A percentile compares a stretch with the other conserved stretches of the same genome.
Evolutionary conservation across 306 rosid species (phyloP).

Genomic region (Lotus japonicus): DNA sequence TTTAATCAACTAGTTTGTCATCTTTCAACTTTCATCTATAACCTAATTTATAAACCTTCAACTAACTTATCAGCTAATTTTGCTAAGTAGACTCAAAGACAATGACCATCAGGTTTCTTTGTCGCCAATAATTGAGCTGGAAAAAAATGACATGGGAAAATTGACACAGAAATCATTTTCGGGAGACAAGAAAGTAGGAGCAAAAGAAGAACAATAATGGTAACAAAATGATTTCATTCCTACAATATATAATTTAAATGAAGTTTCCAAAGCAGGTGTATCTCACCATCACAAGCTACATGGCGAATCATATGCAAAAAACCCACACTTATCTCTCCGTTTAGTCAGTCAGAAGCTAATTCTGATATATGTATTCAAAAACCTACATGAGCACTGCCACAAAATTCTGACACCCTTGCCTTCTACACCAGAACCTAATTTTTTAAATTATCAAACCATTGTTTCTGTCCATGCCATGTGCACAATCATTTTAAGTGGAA

Average conservation of each 20-base stretch:
- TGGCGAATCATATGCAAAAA: slow-evolving; percentile 1
- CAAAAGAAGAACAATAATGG: no score
- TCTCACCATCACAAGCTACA: slow-evolving; percentile 10
- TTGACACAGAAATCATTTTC: no score
- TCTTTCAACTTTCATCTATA: no score
- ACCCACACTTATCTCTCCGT: neutral
- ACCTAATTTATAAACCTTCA: no score
- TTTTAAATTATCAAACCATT: neutral
- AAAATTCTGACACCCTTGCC: slow-evolving; percentile 15
- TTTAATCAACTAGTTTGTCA: no score
- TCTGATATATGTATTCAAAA: neutral
- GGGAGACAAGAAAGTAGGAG: no score
- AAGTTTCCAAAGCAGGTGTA: neutral
- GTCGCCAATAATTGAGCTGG: no score
- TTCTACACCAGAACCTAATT: slow-evolving; percentile 5
- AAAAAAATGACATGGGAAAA: no score
- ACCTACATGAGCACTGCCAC: slow-evolving; percentile 10
- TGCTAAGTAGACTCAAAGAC: no score
- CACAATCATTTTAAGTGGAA: slow-evolving; percentile 11
- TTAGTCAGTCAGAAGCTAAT: neutral
- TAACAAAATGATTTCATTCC: neutral
- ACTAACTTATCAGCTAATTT: no score
- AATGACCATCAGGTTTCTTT: no score
- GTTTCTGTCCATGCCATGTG: slow-evolving; percentile 6
- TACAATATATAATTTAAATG: neutral